Evolutionary conservation across 306 rosid genomes (phyloP).

Genomic region (Dalbergia cultrata): DNA sequence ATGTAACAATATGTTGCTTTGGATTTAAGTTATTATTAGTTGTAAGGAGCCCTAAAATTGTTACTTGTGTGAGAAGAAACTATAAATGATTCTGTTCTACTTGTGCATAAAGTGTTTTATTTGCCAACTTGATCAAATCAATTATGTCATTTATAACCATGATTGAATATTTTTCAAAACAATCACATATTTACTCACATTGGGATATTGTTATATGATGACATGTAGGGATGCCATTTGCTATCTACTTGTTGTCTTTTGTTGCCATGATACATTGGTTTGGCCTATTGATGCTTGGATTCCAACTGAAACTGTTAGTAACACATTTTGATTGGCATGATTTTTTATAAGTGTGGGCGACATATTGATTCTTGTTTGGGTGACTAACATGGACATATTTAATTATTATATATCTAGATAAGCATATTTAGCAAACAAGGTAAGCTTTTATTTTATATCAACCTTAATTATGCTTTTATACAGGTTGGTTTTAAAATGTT

Average conservation of each 20-base stretch:
- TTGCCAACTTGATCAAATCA: background rate
- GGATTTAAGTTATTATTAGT: background rate
- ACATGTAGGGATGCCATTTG: background rate
- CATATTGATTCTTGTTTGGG: slow-evolving; percentile 29
- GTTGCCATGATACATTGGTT: slow-evolving; percentile 3
- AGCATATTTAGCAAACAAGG: slow-evolving; percentile 24
- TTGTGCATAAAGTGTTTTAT: background rate
- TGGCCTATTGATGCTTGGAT: slow-evolving; percentile 23
- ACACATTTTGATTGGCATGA: slow-evolving; percentile 37
- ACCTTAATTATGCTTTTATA: slow-evolving; percentile 39
- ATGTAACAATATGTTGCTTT: slow-evolving; percentile 10
- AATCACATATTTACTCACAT: background rate
- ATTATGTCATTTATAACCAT: slow-evolving; percentile 2
- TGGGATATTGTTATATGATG: slow-evolving; percentile 17
- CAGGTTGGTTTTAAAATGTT: slow-evolving; percentile 98
- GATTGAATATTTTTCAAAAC: background rate
- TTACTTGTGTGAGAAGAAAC: slow-evolving; percentile 4
- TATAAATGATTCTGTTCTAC: background rate
- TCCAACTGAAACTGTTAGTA: slow-evolving; percentile 1
- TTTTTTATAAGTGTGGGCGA: background rate
- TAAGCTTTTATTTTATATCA: slow-evolving; percentile 19
- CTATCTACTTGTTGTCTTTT: background rate
- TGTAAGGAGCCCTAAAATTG: background rate
- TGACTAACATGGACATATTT: slow-evolving; percentile 4
- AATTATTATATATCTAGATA: slow-evolving; percentile 6